These are phyloP conservation scores for Pleurotus tuber-regium DNA, from an alignment of 768 basidiomycete genomes.

Conservation along the genomic window DNA sequence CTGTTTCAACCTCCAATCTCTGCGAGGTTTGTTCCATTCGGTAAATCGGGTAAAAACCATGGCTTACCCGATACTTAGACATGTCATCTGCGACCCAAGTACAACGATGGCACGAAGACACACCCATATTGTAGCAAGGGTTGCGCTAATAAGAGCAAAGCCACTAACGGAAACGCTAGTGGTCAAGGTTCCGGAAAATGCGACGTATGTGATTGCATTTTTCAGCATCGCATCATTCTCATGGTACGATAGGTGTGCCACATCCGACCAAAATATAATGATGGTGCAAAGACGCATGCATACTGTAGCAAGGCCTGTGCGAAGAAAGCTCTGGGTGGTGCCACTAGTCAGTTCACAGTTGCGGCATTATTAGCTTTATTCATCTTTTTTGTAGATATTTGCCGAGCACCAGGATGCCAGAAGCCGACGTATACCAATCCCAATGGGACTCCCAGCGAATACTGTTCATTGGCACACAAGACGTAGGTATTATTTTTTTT, in stretches of 20 bases:
- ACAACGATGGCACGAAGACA: constrained; percentile 51
- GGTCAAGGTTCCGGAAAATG: constrained; percentile 8
- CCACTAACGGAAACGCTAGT: constrained; percentile 16
- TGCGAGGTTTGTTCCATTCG: constrained; percentile 45
- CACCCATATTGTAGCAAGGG: constrained; percentile 60
- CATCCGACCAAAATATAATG: constrained; percentile 55
- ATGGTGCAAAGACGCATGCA: constrained; percentile 56
- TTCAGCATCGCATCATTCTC: constrained; percentile 2
- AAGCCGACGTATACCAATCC: constrained; percentile 39
- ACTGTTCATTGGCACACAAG: constrained; percentile 52
- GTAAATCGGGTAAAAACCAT: constrained; percentile 8
- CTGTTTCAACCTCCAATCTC: constrained; percentile 31
- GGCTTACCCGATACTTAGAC: constrained; percentile 31
- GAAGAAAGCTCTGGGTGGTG: constrained; percentile 32
- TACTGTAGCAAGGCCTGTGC: constrained; percentile 67
- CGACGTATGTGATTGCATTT: background rate
- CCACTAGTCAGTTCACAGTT: background rate
- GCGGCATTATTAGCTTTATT: constrained; percentile 1
- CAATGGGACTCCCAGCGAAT: constrained; percentile 40
- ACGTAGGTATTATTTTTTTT: constrained; percentile 31
- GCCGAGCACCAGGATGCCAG: constrained; percentile 50
- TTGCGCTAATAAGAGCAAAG: constrained; percentile 48
- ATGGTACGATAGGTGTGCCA: constrained; percentile 47
- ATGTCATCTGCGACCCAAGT: constrained; percentile 55
- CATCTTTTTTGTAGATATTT: constrained; percentile 31